Conservation (phyloP, 805 yeast genomes). For the Yamadazyma akitaensis region DNA sequence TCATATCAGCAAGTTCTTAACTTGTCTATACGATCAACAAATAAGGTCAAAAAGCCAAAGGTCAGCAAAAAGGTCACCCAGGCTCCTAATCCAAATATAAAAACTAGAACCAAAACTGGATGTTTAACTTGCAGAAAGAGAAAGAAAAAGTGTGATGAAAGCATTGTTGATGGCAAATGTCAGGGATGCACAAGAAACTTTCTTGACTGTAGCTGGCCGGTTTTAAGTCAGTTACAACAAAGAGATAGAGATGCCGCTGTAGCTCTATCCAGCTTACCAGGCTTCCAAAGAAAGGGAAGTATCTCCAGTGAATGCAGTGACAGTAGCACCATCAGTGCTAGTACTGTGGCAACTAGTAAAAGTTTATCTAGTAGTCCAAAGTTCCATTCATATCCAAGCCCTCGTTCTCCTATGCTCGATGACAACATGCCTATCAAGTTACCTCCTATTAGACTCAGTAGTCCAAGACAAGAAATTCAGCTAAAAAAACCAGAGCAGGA, state of each 20-base stretch:
- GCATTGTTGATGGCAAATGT: slow-evolving; percentile 40
- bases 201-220: slow-evolving; percentile 44
- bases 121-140: slow-evolving; percentile 62
- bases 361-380: slow-evolving; percentile 1
- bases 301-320: slow-evolving; percentile 10
- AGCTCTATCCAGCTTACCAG: neutral
- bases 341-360: slow-evolving; percentile 3
- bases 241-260: slow-evolving; percentile 1
- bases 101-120: slow-evolving; percentile 45
- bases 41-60: slow-evolving; percentile 14
- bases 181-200: slow-evolving; percentile 44
- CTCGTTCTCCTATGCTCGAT: slow-evolving; percentile 15
- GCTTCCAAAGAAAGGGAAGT: neutral
- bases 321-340: slow-evolving; percentile 8
- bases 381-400: slow-evolving; percentile 10
- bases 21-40: slow-evolving; percentile 22
- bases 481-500: neutral
- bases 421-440: slow-evolving; percentile 11
- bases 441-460: slow-evolving; percentile 2
- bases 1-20: slow-evolving; percentile 36
- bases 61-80: slow-evolving; percentile 12
- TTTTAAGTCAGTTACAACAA: slow-evolving; percentile 9
- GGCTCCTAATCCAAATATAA: slow-evolving; percentile 13
- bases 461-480: neutral
- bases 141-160: slow-evolving; percentile 63